Evolutionary conservation across 257 asterid genomes (phyloP).

Genomic region (Salvia rosmarinus): DNA sequence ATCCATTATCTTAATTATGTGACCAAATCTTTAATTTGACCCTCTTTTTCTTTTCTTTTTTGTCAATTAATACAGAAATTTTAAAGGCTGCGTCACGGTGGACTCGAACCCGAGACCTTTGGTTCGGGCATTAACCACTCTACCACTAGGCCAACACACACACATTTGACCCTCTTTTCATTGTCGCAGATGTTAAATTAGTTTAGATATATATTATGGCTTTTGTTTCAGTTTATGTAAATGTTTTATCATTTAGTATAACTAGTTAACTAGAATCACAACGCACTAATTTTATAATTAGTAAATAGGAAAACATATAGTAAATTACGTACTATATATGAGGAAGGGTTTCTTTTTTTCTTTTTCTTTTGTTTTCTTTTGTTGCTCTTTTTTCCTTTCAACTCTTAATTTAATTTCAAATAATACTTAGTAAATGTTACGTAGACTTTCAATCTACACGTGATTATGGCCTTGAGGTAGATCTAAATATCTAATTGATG

Average conservation of each 20-base stretch:
- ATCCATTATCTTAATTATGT: not conserved
- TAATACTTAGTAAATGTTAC: too few species aligned
- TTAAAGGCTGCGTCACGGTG: too few species aligned
- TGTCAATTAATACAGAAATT: too few species aligned
- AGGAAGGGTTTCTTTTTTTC: not conserved
- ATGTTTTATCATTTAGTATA: not conserved
- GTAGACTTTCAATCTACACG: too few species aligned
- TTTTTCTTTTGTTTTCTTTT: not conserved
- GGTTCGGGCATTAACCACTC: too few species aligned
- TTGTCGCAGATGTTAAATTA: not conserved
- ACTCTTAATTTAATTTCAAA: too few species aligned
- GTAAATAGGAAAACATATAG: not conserved
- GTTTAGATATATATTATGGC: not conserved
- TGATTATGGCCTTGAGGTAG: too few species aligned
- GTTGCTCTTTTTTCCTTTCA: not conserved
- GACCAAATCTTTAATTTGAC: not conserved
- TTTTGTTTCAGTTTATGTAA: not conserved
- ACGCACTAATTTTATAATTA: not conserved
- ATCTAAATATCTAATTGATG: too few species aligned
- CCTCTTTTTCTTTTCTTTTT: too few species aligned
- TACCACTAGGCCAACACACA: too few species aligned
- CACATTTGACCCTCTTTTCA: too few species aligned
- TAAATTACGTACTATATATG: not conserved
- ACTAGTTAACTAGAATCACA: slow-evolving; percentile 5
- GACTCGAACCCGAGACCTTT: too few species aligned